These are phyloP conservation scores for Persicaria maculosa DNA, from an alignment of 148 eudicot genomes.

Conservation along the genomic window DNA sequence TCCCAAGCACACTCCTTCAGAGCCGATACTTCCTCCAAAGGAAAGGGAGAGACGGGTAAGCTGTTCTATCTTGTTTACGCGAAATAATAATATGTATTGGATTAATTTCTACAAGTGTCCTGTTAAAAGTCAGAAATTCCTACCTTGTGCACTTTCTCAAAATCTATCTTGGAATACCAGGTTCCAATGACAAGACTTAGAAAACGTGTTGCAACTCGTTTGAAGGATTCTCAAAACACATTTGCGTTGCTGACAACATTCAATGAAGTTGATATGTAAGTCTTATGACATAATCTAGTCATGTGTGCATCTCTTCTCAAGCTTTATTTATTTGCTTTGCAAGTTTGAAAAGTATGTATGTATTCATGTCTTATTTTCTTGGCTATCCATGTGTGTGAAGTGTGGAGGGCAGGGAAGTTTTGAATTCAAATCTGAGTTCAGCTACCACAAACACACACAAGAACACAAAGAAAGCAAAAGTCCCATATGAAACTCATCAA, in stretches of 20 bases:
- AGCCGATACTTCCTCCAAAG: conserved; percentile 92
- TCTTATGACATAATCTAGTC: background rate
- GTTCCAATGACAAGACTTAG: conserved; percentile 98
- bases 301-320: background rate
- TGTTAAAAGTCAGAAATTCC: background rate
- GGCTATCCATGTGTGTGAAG: background rate
- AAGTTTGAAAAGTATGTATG: background rate
- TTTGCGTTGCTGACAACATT: conserved; percentile 94
- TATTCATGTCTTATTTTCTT: background rate
- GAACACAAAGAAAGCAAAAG: too few species aligned
- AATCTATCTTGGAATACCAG: conserved; percentile 23
- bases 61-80: background rate
- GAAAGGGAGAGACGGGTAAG: conserved; percentile 95
- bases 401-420: background rate
- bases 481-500: too few species aligned
- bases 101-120: background rate
- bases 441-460: too few species aligned
- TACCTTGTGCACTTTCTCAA: background rate
- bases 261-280: conserved; percentile 96
- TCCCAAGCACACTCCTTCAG: conserved; percentile 56
- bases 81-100: background rate
- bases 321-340: background rate
- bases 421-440: background rate
- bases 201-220: conserved; percentile 86
- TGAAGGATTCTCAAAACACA: conserved; percentile 94